Evolutionary conservation across 305 asterid species (phyloP).

Genomic region (Caryopteris hybrid): DNA sequence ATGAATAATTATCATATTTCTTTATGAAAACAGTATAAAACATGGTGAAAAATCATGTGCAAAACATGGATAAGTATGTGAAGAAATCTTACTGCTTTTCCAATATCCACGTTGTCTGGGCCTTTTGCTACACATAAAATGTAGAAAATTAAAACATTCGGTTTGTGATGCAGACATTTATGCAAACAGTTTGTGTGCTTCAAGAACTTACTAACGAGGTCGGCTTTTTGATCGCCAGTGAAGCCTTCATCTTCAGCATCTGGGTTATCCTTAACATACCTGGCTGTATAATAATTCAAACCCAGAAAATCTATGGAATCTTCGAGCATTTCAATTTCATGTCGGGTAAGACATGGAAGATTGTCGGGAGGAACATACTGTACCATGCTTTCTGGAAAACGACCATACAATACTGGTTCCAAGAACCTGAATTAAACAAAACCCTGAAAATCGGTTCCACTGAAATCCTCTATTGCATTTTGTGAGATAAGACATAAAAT

Average conservation of each 20-base stretch:
- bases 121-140: background rate
- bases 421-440: constrained; percentile 8
- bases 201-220: background rate
- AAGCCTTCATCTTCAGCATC: background rate
- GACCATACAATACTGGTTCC: background rate
- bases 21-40: too few species aligned
- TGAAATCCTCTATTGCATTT: too few species aligned
- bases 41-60: too few species aligned
- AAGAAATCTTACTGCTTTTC: background rate
- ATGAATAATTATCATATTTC: too few species aligned
- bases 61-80: too few species aligned
- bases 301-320: constrained; percentile 8
- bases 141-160: background rate
- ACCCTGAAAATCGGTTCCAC: too few species aligned
- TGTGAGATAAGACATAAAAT: too few species aligned
- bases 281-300: background rate
- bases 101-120: background rate
- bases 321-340: background rate
- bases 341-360: background rate
- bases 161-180: background rate
- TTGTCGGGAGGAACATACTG: background rate
- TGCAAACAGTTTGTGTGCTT: too few species aligned
- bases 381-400: background rate
- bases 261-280: background rate
- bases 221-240: background rate